Percentiles rank a stretch among this genome's conserved stretches.
phyloP scores from a whole-genome alignment of 371 early-diverging fungal genomes.

The Mortierella sp. region DNA sequence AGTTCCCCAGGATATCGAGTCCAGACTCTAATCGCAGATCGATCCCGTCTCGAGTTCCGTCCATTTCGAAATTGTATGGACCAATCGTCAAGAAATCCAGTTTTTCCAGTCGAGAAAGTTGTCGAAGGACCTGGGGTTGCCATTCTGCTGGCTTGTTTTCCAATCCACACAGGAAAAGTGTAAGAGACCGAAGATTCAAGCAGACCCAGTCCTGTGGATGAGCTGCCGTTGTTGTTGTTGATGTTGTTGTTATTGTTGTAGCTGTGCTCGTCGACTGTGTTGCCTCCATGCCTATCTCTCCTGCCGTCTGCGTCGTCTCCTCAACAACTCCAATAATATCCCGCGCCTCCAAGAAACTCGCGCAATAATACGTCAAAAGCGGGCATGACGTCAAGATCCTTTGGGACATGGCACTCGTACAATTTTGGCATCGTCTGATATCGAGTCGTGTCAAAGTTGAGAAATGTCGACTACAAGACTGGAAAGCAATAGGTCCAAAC shows the following conservation, averaged over 20 bases:
- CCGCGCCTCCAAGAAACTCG: slow-evolving; percentile 6
- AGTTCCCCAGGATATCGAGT: neutral
- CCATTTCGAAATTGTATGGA: neutral
- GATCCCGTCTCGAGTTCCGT: neutral
- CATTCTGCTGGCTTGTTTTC: slow-evolving; percentile 12
- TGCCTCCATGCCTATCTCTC: neutral
- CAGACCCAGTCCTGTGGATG: slow-evolving; percentile 24
- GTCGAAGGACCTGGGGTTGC: slow-evolving; percentile 3
- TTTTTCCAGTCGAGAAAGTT: slow-evolving; percentile 15
- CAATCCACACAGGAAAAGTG: slow-evolving; percentile 21
- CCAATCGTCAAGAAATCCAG: slow-evolving; percentile 17
- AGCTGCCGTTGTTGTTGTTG: neutral
- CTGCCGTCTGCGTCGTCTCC: neutral
- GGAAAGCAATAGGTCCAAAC: slow-evolving; percentile 7
- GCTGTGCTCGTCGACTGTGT: neutral
- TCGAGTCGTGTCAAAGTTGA: slow-evolving; percentile 6
- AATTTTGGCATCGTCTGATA: slow-evolving; percentile 3
- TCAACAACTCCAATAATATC: slow-evolving; percentile 14
- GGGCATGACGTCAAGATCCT: slow-evolving; percentile 21
- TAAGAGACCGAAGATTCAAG: slow-evolving; percentile 5
- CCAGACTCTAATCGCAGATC: neutral
- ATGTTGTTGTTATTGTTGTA: neutral
- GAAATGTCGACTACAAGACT: slow-evolving; percentile 21
- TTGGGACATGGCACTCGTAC: slow-evolving; percentile 19
- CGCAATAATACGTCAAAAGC: neutral